Evolutionary conservation across 2,329 filamentous ascomycete species (phyloP), one percentile per base, ranked within the genome.

Genomic region (Phialophora verrucosa): DNA sequence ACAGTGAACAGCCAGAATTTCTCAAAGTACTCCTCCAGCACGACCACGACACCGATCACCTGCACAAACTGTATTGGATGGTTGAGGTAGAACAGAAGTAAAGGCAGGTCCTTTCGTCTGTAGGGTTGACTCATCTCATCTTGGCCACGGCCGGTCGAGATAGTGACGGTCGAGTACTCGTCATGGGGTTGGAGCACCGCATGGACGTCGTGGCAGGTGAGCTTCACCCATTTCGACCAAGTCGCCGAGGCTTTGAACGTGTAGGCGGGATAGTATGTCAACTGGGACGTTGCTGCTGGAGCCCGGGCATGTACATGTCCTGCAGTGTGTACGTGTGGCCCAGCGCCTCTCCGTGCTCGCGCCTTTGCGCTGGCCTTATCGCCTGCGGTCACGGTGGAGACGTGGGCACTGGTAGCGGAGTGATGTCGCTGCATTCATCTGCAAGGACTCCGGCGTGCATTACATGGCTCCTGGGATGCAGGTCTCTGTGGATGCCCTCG

Each of bases 31-130:
- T 73, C 71, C 23, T 84, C 80, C 62, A 85, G 77, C 62, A 85
- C 84, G 63, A 93, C 88, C 25, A 94, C 83, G 8, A 92, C 77
- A 32, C 91, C 91, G 7, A 88, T 84, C 35, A 93, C 77, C 68
- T 89, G 88, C 61, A 91, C 85, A 86, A 89, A 93, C 83, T 88
- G 87, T 72, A 94, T 87, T 0, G 91, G 91, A 71, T 93, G 87
- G 76, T 93, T 93, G 58, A 83, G 78, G 78, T 88, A 83, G 77
- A 93, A 92, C 77, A 83, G 86, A 47, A 87, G 77, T 57, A 82
- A 79, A 74, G 86, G 85, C 14, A 27, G 84, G 27, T 51, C 31
- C 27, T 67, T 62, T 17, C 29, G 59, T 42, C 61, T 47, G 32
- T 27, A 17, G 44, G 38, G 20, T 23, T 12, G 20, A 7, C 25